These are phyloP conservation scores for Plasmodium adleri DNA, from an alignment of 169 alveolate species.

Conservation along the genomic window DNA sequence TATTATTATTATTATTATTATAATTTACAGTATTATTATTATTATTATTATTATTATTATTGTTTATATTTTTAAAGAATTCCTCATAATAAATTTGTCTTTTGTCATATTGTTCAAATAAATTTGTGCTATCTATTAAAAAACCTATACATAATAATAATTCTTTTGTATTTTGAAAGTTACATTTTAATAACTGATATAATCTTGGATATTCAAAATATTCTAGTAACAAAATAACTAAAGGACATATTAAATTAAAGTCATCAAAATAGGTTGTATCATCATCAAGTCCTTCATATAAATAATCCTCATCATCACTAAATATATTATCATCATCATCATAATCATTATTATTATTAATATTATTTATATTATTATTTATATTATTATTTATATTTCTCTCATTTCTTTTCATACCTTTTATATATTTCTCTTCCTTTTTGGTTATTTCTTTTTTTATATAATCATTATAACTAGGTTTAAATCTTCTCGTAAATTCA, in stretches of 20 bases:
- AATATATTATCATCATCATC: neutral
- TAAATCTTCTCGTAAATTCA: conserved; percentile 55
- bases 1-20: neutral
- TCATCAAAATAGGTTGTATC: conserved; percentile 31
- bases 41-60: neutral
- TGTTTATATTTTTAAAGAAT: conserved; percentile 19
- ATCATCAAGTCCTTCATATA: conserved; percentile 35
- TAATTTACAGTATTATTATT: neutral
- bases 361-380: neutral
- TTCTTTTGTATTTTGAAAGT: conserved; percentile 67
- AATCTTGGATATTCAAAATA: conserved; percentile 63
- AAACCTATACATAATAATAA: conserved; percentile 67
- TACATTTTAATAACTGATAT: conserved; percentile 41
- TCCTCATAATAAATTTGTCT: conserved; percentile 49
- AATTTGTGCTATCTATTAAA: conserved; percentile 25
- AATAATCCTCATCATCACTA: conserved; percentile 31
- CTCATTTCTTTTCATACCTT: neutral
- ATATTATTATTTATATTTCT: neutral
- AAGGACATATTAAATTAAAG: conserved; percentile 32
- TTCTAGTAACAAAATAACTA: conserved; percentile 44
- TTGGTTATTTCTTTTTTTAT: conserved; percentile 38
- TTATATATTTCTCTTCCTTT: conserved; percentile 17
- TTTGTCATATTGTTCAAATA: conserved; percentile 40
- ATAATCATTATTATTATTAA: neutral
- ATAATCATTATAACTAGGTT: conserved; percentile 53